phyloP scores from a whole-genome alignment of 495 filamentous ascomycete species.

The Penicillium coprophilum region DNA sequence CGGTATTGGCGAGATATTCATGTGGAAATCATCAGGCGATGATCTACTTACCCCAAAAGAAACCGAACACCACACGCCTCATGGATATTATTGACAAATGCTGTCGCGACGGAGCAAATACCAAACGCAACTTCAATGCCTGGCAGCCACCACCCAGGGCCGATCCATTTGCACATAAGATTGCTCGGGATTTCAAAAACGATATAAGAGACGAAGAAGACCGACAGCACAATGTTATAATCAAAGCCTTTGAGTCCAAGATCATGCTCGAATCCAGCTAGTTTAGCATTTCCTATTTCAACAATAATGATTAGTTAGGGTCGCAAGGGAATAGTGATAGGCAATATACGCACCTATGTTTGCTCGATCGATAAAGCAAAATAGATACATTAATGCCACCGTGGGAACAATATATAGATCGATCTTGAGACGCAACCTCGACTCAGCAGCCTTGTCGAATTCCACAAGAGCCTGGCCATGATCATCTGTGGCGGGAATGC shows the following conservation, averaged over 20 bases:
- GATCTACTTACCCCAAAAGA: slow-evolving; percentile 44
- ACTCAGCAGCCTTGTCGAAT: slow-evolving; percentile 59
- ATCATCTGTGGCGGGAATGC: slow-evolving; percentile 61
- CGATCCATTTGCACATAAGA: slow-evolving; percentile 52
- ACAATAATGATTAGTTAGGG: background rate
- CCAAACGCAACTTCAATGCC: slow-evolving; percentile 48
- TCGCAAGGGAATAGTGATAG: too few relatives aligned
- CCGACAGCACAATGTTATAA: slow-evolving; percentile 63
- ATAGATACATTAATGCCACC: slow-evolving; percentile 50
- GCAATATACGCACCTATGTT: slow-evolving; percentile 53
- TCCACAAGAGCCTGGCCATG: slow-evolving; percentile 56
- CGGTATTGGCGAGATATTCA: background rate
- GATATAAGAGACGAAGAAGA: slow-evolving; percentile 74
- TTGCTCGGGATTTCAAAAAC: slow-evolving; percentile 81
- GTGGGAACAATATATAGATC: slow-evolving; percentile 49
- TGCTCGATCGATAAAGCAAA: slow-evolving; percentile 57
- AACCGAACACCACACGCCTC: slow-evolving; percentile 48
- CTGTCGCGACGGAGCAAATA: slow-evolving; percentile 46
- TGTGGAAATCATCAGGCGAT: too few relatives aligned
- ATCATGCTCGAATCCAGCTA: slow-evolving; percentile 45
- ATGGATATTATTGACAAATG: slow-evolving; percentile 46
- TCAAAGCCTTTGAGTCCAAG: slow-evolving; percentile 54
- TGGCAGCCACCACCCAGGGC: slow-evolving; percentile 53
- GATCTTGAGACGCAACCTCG: slow-evolving; percentile 47
- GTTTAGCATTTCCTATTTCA: slow-evolving; percentile 35